Base-by-base conservation (phyloP, 805 yeast genomes). In the Wickerhamiella cacticola region DNA sequence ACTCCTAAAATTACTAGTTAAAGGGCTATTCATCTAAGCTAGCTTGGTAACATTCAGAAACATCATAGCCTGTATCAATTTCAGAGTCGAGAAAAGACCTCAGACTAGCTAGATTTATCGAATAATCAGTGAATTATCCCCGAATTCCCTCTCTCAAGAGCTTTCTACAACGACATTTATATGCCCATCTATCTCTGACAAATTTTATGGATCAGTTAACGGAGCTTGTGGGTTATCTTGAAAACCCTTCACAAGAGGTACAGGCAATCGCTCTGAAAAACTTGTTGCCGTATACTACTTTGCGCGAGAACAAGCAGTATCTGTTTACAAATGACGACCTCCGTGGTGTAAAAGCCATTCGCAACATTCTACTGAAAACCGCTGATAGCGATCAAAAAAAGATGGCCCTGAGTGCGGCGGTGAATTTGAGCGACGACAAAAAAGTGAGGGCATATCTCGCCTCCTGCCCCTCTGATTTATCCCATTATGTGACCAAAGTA, bases 181-280 rank as follows among this genome's bases (percentile, higher is more conserved):
- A n/a, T n/a, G n/a, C 15, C 34, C 34, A 13, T 29, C 33, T 28
- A 15, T 28, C n/a, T 31, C 36, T 31, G 36, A 31, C 36, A 31
- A 31, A 31, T 31, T 31, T n/a, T 33, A 36, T 48, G 51, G 51
- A 45, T 31, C 46, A 41, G 25, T 36, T 46, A n/a, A 42, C 45
- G 21, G 58, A 74, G 68, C 68, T 88, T 39, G 94, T 86, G 19
- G 77, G 72, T 42, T 87, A 88, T 60, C 69, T 88, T 52, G 95
- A 84, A 62, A 76, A 89, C 6, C 80, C 83, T 1, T 85, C 82
- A 59, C 79, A 82, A 2, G 80, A 81, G 9, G 83, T 86, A 26
- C 77, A 81, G 50, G 85, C 80, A 56, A 80, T 87, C 49, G 96
- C 96, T 0, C 68, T 88, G 42, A 92, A 83, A 57, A 79, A 86